Evolutionary conservation across 73 alveolate species (phyloP), one percentile per base, ranked within the genome.

Genomic region (Stentor roeselii): DNA sequence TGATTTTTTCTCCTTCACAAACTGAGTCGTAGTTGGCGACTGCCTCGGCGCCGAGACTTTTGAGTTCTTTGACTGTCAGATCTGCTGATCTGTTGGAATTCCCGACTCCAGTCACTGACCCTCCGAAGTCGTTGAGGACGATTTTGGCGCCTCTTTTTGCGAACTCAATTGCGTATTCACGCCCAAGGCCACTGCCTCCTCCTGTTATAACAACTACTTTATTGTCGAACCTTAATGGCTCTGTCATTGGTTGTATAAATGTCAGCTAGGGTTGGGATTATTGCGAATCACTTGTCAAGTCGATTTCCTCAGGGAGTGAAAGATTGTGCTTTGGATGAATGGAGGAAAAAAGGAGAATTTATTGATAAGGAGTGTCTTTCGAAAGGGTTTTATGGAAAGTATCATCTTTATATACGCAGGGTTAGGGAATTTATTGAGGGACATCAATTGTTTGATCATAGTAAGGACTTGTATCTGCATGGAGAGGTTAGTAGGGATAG

Each of bases 191-290:
- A 21, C 35, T 21, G 0, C 3, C 0, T 58, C 74, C 74, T 21
- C 74, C 74, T 58, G 74, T 58, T 58, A 58, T 58, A 58, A 58
- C 74, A 58, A 31, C 74, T 21, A 58, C 74, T 58, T 58, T 58
- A 2, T 58, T 58, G 74, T 58, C 74, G 27, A 58, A 58, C 27
- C 27, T 58, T 58, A 58, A n/a, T n/a, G n/a, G n/a, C n/a, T n/a
- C n/a, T n/a, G n/a, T n/a, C n/a, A n/a, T n/a, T n/a, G n/a, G n/a
- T n/a, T n/a, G n/a, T n/a, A 58, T 31, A 58, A 58, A 67, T 67
- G 80, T 67, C 80, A 67, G 37, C 80, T 30, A 21, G 80, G n/a
- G 42, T 67, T 32, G 21, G 14, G 21, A 15, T 67, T 27, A 67
- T 67, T 67, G 80, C 21, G 34, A 21, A 21, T 34, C 80, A 67